Evolutionary conservation across 169 alveolate genomes (phyloP).

Genomic region (Haemoproteus tartakovskyi): DNA sequence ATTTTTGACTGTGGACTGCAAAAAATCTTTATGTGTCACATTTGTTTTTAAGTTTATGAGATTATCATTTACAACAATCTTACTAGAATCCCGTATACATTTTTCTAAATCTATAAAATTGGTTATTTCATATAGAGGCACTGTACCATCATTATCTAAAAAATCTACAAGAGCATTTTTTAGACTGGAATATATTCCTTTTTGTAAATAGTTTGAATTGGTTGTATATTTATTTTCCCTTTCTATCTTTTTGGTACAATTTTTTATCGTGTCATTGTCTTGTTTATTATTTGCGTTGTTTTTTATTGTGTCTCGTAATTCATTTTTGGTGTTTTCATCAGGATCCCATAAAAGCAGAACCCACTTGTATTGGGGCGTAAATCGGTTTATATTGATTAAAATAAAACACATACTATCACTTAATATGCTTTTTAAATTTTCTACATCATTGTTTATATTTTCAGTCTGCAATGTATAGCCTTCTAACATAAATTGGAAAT

Average conservation of each 20-base stretch:
- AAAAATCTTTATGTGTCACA: background rate
- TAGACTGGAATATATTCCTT: slow-evolving; percentile 14
- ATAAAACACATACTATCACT: slow-evolving; percentile 9
- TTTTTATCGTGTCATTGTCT: no score
- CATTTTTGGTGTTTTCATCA: no score
- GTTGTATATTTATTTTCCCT: background rate
- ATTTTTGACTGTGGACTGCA: background rate
- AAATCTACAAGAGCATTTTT: slow-evolving; percentile 20
- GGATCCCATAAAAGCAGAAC: slow-evolving; percentile 26
- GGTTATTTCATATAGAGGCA: slow-evolving; percentile 6
- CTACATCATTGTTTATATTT: slow-evolving; percentile 4
- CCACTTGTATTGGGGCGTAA: slow-evolving; percentile 20
- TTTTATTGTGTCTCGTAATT: no score
- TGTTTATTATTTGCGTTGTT: no score
- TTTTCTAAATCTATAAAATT: slow-evolving; percentile 17
- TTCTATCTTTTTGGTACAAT: background rate
- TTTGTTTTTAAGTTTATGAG: background rate
- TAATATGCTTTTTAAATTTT: slow-evolving; percentile 10
- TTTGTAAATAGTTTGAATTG: slow-evolving; percentile 13
- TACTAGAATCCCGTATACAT: background rate
- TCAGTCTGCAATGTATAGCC: slow-evolving; percentile 27
- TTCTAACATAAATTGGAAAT: slow-evolving; percentile 14
- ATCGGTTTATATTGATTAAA: slow-evolving; percentile 1
- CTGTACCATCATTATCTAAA: background rate
- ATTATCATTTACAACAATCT: background rate